Evolutionary conservation across 768 basidiomycete species (phyloP).

Genomic region (Boletus reticuloceps): DNA sequence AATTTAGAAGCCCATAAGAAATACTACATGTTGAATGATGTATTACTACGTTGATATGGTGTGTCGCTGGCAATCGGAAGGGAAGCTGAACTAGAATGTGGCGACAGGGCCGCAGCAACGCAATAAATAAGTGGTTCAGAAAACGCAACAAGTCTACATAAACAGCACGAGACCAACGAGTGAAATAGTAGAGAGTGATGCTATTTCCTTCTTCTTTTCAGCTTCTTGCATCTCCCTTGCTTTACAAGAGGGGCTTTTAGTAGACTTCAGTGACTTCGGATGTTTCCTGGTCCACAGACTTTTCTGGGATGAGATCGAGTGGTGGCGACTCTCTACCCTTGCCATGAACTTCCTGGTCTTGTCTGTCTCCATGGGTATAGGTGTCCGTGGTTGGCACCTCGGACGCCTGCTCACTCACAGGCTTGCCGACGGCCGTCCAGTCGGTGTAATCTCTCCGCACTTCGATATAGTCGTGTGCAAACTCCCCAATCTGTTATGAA

Average conservation of each 20-base stretch:
- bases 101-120: too few relatives aligned
- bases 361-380: slow-evolving; percentile 35
- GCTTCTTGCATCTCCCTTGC: background rate
- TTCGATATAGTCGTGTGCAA: slow-evolving; percentile 68
- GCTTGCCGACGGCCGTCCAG: slow-evolving; percentile 36
- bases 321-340: slow-evolving; percentile 12
- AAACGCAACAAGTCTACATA: background rate
- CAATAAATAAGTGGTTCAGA: background rate
- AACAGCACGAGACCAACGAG: background rate
- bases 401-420: slow-evolving; percentile 3
- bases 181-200: background rate
- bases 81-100: too few relatives aligned
- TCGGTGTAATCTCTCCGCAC: slow-evolving; percentile 66
- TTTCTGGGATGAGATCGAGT: slow-evolving; percentile 17
- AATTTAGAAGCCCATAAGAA: slow-evolving; percentile 3
- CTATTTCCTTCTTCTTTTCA: background rate
- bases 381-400: slow-evolving; percentile 7
- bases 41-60: slow-evolving; percentile 6
- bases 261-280: background rate
- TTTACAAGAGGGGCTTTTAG: background rate
- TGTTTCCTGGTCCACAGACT: background rate
- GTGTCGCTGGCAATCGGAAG: too few relatives aligned
- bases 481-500: slow-evolving; percentile 56
- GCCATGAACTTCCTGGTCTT: slow-evolving; percentile 25
- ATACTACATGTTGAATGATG: slow-evolving; percentile 14